Conservation (phyloP, 2,329 filamentous ascomycete genomes). For the Hypoxylon sp. region DNA sequence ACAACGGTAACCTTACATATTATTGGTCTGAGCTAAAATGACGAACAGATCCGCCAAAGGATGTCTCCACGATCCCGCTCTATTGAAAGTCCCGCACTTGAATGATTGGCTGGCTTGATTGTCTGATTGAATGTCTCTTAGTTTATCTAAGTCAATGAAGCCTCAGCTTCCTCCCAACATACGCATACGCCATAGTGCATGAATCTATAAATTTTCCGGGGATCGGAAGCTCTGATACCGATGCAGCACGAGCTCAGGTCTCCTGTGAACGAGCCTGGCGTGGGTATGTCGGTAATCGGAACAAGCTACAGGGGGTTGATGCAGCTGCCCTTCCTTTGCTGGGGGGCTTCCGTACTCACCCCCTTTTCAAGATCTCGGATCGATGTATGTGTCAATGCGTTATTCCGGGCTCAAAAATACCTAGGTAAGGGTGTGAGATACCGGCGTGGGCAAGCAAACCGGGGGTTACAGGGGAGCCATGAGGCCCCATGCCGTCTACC, state of each 20-base stretch:
- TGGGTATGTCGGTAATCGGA: conserved; percentile 39
- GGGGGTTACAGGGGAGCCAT: conserved; percentile 20
- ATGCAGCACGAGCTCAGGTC: conserved; percentile 6
- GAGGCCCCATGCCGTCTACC: conserved; percentile 31
- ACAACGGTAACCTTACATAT: not conserved
- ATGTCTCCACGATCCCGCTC: not conserved
- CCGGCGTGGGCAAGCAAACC: not conserved
- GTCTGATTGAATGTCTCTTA: conserved; percentile 1
- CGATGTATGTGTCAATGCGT: conserved; percentile 14
- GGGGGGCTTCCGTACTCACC: conserved; percentile 10
- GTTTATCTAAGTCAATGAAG: not conserved
- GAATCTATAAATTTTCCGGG: not conserved
- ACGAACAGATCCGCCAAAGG: conserved; percentile 1
- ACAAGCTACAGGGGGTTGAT: conserved; percentile 22
- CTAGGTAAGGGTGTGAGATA: conserved; percentile 12
- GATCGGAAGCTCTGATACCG: conserved; percentile 25
- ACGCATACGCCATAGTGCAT: conserved; percentile 8
- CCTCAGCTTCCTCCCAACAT: not conserved
- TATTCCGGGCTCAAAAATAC: conserved; percentile 10
- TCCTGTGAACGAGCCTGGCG: conserved; percentile 1
- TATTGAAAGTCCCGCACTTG: not conserved
- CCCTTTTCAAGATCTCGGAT: conserved; percentile 34
- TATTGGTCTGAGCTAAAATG: conserved; percentile 13
- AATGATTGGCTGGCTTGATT: not conserved
- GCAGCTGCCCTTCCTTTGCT: conserved; percentile 28